These are phyloP conservation scores for Cercospora zeina DNA, from an alignment of 2,329 filamentous ascomycete species.

Conservation along the genomic window DNA sequence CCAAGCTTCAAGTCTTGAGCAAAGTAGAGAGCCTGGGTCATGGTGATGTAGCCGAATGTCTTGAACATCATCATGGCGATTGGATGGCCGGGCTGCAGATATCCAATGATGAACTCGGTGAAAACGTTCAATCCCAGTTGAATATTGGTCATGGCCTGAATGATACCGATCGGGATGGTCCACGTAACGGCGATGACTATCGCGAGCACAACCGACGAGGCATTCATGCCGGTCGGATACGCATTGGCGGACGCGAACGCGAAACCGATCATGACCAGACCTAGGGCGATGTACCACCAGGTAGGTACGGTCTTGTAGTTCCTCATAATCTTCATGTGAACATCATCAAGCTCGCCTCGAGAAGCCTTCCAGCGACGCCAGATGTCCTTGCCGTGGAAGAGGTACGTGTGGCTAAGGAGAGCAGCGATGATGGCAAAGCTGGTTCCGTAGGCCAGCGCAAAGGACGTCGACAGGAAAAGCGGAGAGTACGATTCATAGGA, in stretches of 20 bases:
- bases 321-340: constrained; percentile 81
- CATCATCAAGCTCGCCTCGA: constrained; percentile 60
- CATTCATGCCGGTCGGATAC: constrained; percentile 78
- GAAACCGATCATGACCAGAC: constrained; percentile 29
- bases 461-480: constrained; percentile 82
- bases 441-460: constrained; percentile 80
- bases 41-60: constrained; percentile 44
- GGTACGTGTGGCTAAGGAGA: constrained; percentile 74
- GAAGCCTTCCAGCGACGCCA: constrained; percentile 69
- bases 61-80: constrained; percentile 46
- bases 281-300: constrained; percentile 63
- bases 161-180: constrained; percentile 87
- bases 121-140: constrained; percentile 34
- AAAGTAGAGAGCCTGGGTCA: constrained; percentile 48
- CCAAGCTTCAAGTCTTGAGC: constrained; percentile 47
- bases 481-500: constrained; percentile 78
- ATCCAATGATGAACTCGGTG: constrained; percentile 31
- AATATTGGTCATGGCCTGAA: constrained; percentile 83
- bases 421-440: constrained; percentile 82
- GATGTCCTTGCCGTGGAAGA: constrained; percentile 85
- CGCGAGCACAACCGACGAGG: constrained; percentile 79
- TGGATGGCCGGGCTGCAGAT: constrained; percentile 36
- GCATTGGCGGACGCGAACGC: constrained; percentile 36
- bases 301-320: constrained; percentile 79
- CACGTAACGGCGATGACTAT: constrained; percentile 74